Evolutionary conservation across 164 flowering plant genomes (phyloP).

Genomic region (Tetrastigma voinierianum): DNA sequence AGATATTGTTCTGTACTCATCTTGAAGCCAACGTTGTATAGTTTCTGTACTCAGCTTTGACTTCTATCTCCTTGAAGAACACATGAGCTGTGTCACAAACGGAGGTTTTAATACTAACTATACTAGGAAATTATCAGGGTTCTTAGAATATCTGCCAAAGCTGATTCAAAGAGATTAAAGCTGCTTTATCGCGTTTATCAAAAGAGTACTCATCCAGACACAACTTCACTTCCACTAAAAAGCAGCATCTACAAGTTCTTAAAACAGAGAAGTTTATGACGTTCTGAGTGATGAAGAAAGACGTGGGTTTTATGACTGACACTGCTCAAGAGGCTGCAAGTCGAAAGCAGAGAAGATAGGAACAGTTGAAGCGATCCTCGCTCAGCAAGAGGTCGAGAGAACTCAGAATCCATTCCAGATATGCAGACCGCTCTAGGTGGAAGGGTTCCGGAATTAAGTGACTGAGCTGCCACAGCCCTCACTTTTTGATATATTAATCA

Average conservation of each 20-base stretch:
- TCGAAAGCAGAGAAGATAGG: slow-evolving; percentile 71
- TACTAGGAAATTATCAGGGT: slow-evolving; percentile 39
- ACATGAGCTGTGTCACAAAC: neutral
- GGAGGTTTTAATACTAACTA: no score
- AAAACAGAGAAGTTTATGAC: slow-evolving; percentile 67
- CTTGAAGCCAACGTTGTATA: no score
- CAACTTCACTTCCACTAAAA: slow-evolving; percentile 75
- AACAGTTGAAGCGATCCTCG: slow-evolving; percentile 71
- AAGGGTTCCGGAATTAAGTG: slow-evolving; percentile 68
- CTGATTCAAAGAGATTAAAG: slow-evolving; percentile 87
- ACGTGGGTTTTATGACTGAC: slow-evolving; percentile 80
- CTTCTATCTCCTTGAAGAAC: neutral
- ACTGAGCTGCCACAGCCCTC: slow-evolving; percentile 74
- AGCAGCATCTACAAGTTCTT: slow-evolving; percentile 76
- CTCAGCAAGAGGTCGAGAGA: slow-evolving; percentile 46
- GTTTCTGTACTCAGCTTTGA: no score
- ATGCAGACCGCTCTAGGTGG: slow-evolving; percentile 84
- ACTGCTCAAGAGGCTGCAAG: slow-evolving; percentile 79
- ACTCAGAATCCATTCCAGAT: slow-evolving; percentile 56
- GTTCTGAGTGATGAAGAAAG: slow-evolving; percentile 67
- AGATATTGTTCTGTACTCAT: no score
- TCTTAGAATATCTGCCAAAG: slow-evolving; percentile 64
- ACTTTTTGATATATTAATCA: slow-evolving; percentile 54
- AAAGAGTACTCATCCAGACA: slow-evolving; percentile 95
- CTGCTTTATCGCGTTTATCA: slow-evolving; percentile 73